phyloP scores from a whole-genome alignment of 768 basidiomycete species.

The Leccinellum albellum region DNA sequence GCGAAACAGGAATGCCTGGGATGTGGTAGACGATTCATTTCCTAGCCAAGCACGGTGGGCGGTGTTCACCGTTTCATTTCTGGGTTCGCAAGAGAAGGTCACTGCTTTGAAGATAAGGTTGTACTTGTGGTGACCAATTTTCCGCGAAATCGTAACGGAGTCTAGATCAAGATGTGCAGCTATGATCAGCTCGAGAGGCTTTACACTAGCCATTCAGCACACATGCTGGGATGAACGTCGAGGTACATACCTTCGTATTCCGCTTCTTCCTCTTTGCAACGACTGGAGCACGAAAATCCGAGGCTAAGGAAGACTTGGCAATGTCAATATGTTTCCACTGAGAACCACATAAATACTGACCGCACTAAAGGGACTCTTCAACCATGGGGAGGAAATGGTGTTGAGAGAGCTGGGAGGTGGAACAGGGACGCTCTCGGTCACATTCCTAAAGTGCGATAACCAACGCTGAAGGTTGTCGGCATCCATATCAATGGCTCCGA shows the following conservation, averaged over 20 bases:
- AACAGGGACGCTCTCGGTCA: slow-evolving; percentile 1
- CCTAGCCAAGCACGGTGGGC: slow-evolving; percentile 57
- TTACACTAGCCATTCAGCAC: not conserved
- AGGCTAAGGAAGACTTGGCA: slow-evolving; percentile 15
- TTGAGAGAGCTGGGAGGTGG: slow-evolving; percentile 3
- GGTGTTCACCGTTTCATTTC: slow-evolving; percentile 41
- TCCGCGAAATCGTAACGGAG: slow-evolving; percentile 44
- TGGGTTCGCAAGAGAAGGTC: slow-evolving; percentile 41
- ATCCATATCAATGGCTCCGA: slow-evolving; percentile 47
- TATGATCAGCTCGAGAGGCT: slow-evolving; percentile 34
- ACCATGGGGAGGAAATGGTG: slow-evolving; percentile 20
- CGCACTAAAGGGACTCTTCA: slow-evolving; percentile 25
- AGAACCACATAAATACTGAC: slow-evolving; percentile 13
- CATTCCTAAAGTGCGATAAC: slow-evolving; percentile 10
- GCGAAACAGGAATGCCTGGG: slow-evolving; percentile 47
- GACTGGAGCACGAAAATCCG: slow-evolving; percentile 13
- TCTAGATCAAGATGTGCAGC: slow-evolving; percentile 41
- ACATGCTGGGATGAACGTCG: not conserved
- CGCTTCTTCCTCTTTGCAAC: slow-evolving; percentile 17
- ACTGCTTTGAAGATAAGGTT: slow-evolving; percentile 41
- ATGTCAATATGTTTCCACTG: slow-evolving; percentile 2
- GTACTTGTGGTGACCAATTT: slow-evolving; percentile 37
- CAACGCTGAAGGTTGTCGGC: slow-evolving; percentile 36
- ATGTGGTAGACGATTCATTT: slow-evolving; percentile 30
- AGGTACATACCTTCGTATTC: slow-evolving; percentile 14